These are phyloP conservation scores for Alternaria hordeiaustralica DNA, from an alignment of 2,329 filamentous ascomycete species.

Conservation along the genomic window DNA sequence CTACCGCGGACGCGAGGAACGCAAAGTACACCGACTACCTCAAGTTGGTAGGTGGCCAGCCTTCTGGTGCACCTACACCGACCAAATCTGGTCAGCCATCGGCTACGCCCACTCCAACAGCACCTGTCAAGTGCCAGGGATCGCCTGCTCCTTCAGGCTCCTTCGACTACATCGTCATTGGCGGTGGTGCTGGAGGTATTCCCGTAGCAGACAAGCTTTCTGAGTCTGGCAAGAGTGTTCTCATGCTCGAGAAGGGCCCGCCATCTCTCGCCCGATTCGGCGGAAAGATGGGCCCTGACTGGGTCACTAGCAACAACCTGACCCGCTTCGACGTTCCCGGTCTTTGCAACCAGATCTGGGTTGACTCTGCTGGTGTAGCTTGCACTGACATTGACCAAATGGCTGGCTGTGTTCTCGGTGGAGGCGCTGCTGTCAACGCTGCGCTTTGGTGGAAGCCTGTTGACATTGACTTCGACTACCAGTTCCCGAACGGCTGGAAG, in stretches of 20 bases:
- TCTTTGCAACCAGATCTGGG: slow-evolving; percentile 74
- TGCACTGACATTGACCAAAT: slow-evolving; percentile 75
- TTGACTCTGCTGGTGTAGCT: slow-evolving; percentile 66
- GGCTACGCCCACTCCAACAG: slow-evolving; percentile 36
- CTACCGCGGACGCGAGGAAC: slow-evolving; percentile 54
- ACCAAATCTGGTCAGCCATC: slow-evolving; percentile 23
- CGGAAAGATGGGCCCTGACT: slow-evolving; percentile 65
- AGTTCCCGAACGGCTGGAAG: slow-evolving; percentile 76
- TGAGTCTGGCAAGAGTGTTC: slow-evolving; percentile 68
- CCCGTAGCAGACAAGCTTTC: slow-evolving; percentile 67
- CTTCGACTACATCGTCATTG: slow-evolving; percentile 70
- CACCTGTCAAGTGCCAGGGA: slow-evolving; percentile 46
- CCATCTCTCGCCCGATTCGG: slow-evolving; percentile 70
- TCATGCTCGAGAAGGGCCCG: slow-evolving; percentile 61
- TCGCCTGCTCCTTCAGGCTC: slow-evolving; percentile 51
- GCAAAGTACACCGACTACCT: slow-evolving; percentile 52
- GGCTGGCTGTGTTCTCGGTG: slow-evolving; percentile 74
- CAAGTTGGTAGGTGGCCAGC: slow-evolving; percentile 39
- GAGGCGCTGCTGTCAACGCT: slow-evolving; percentile 70
- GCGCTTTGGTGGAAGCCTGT: slow-evolving; percentile 73
- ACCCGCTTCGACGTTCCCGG: slow-evolving; percentile 76
- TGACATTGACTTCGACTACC: slow-evolving; percentile 71
- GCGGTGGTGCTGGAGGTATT: slow-evolving; percentile 68
- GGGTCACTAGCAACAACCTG: slow-evolving; percentile 67
- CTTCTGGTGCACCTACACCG: slow-evolving; percentile 28